These are phyloP conservation scores for Aureobasidium namibiae DNA, from an alignment of 2,329 filamentous ascomycete genomes.

Conservation along the genomic window DNA sequence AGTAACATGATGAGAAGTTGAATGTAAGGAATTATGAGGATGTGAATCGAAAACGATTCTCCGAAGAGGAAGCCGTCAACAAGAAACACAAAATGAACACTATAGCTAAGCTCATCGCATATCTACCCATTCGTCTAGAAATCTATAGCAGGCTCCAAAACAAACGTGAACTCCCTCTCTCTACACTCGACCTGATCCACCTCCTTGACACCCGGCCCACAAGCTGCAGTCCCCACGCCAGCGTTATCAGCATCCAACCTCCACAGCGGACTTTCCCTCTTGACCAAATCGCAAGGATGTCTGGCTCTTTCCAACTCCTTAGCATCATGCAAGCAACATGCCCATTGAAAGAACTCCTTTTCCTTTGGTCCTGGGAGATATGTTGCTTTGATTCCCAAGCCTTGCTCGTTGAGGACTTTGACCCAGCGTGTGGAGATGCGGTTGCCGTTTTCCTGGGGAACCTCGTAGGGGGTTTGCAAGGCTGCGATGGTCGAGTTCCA, in stretches of 20 bases:
- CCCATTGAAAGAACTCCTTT: slow-evolving; percentile 9
- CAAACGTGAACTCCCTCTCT: slow-evolving; percentile 9
- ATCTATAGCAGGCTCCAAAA: slow-evolving; percentile 10
- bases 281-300: slow-evolving; percentile 4
- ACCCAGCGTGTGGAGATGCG: slow-evolving; percentile 54
- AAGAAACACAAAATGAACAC: background rate
- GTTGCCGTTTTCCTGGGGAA: slow-evolving; percentile 62
- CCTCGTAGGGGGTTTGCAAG: slow-evolving; percentile 55
- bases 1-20: no score
- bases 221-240: slow-evolving; percentile 3
- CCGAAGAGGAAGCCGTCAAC: no score
- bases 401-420: slow-evolving; percentile 20
- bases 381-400: slow-evolving; percentile 28
- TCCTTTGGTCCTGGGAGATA: background rate
- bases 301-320: background rate
- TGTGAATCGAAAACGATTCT: no score
- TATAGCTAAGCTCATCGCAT: background rate
- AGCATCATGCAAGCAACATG: slow-evolving; percentile 7
- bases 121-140: slow-evolving; percentile 1
- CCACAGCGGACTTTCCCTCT: background rate
- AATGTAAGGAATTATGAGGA: no score
- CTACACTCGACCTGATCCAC: slow-evolving; percentile 5
- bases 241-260: slow-evolving; percentile 11
- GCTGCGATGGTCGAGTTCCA: slow-evolving; percentile 37
- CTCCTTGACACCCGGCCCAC: slow-evolving; percentile 6